These are phyloP conservation scores for Haplosporangium sp. DNA, from an alignment of 371 early-diverging fungal genomes.

Conservation along the genomic window DNA sequence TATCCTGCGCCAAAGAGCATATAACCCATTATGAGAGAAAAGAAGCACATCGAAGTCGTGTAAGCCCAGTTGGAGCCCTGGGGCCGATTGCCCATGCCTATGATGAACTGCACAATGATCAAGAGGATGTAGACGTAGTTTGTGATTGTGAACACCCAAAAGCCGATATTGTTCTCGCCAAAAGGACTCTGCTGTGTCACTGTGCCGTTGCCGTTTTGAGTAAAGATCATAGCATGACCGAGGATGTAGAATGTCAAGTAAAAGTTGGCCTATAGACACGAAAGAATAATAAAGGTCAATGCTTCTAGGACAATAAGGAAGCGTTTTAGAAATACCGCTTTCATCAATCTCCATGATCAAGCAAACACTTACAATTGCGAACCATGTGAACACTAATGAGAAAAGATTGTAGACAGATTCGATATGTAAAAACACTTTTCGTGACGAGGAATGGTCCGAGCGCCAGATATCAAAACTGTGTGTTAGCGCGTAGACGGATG, in stretches of 20 bases:
- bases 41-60: conserved; percentile 66
- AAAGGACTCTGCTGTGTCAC: conserved; percentile 60
- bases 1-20: conserved; percentile 61
- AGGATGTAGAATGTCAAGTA: conserved; percentile 84
- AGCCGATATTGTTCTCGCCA: conserved; percentile 50
- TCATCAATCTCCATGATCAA: too few species aligned
- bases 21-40: conserved; percentile 68
- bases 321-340: background rate
- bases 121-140: conserved; percentile 73
- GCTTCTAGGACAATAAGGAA: background rate
- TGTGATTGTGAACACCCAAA: conserved; percentile 60
- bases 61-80: conserved; percentile 81
- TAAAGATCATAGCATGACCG: conserved; percentile 59
- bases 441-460: conserved; percentile 74
- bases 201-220: conserved; percentile 6
- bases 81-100: conserved; percentile 85
- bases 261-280: conserved; percentile 74
- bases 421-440: conserved; percentile 76
- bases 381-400: conserved; percentile 82
- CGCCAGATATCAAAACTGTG: conserved; percentile 77
- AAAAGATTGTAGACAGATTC: conserved; percentile 80
- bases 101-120: conserved; percentile 72
- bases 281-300: background rate
- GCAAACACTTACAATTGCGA: conserved; percentile 65
- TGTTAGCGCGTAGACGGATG: conserved; percentile 72